phyloP scores from a whole-genome alignment of 495 filamentous ascomycete genomes.

The Lophiostoma macrostomum region DNA sequence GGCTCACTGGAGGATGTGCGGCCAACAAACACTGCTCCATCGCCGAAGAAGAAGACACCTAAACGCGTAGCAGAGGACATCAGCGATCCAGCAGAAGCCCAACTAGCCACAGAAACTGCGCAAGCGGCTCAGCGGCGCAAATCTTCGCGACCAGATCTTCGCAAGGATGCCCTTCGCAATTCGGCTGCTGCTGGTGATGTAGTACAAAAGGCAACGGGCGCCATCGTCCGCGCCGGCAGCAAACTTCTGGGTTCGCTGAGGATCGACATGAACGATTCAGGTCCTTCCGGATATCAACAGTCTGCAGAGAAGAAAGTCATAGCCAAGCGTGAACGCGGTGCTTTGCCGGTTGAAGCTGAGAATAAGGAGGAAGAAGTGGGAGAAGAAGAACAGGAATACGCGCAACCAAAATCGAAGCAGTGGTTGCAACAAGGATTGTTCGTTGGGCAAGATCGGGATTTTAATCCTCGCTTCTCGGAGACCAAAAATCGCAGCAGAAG shows the following conservation, averaged over 20 bases:
- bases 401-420: constrained; percentile 39
- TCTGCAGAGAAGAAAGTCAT: not conserved
- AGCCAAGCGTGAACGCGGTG: constrained; percentile 13
- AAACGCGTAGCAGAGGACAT: constrained; percentile 46
- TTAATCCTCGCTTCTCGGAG: constrained; percentile 62
- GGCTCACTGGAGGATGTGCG: constrained; percentile 5
- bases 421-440: constrained; percentile 86
- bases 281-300: not conserved
- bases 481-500: constrained; percentile 28
- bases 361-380: constrained; percentile 5
- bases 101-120: constrained; percentile 22
- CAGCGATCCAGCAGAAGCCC: constrained; percentile 18
- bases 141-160: constrained; percentile 18
- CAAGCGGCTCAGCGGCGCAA: constrained; percentile 19
- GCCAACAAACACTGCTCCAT: constrained; percentile 21
- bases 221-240: not conserved
- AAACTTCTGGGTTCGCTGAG: constrained; percentile 1
- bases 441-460: constrained; percentile 70
- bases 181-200: constrained; percentile 14
- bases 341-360: not conserved
- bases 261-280: constrained; percentile 5
- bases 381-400: constrained; percentile 22
- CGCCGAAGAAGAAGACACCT: constrained; percentile 29
- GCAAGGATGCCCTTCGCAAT: constrained; percentile 20
- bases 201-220: constrained; percentile 4